These are phyloP conservation scores for Kuraishia ogatae DNA, from an alignment of 805 yeast species.

Conservation along the genomic window DNA sequence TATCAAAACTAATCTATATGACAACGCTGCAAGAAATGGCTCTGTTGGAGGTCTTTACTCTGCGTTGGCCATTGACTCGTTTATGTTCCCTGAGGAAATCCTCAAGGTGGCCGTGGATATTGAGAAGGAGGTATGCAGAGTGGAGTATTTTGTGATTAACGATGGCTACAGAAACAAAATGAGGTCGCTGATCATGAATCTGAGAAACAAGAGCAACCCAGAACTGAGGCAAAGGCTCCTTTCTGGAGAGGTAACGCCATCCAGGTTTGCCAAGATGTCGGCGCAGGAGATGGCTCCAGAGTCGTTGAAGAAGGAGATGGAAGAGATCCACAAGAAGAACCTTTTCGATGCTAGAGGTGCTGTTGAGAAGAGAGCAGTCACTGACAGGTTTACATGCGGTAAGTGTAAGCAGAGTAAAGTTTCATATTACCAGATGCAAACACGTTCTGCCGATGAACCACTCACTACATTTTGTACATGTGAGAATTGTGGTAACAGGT, in stretches of 20 bases:
- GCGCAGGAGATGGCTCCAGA: conserved; percentile 97
- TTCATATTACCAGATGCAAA: conserved; percentile 94
- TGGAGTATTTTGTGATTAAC: conserved; percentile 47
- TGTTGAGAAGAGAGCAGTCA: conserved; percentile 87
- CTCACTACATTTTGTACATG: conserved; percentile 97
- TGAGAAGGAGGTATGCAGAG: conserved; percentile 60
- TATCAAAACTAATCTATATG: conserved; percentile 58
- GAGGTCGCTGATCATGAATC: conserved; percentile 79
- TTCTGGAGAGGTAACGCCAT: conserved; percentile 56
- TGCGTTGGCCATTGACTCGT: conserved; percentile 78
- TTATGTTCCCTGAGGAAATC: conserved; percentile 39
- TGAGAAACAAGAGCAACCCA: conserved; percentile 86
- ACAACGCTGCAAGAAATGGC: conserved; percentile 74
- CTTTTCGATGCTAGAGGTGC: conserved; percentile 97
- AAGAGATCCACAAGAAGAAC: conserved; percentile 78
- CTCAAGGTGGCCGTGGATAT: conserved; percentile 59
- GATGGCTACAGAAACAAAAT: conserved; percentile 72
- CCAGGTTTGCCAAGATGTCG: conserved; percentile 65
- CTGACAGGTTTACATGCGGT: conserved; percentile 95
- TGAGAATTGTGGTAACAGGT: conserved; percentile 94
- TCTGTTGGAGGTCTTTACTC: conserved; percentile 80
- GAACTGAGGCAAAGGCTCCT: conserved; percentile 65
- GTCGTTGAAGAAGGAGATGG: conserved; percentile 75
- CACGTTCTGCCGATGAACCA: conserved; percentile 98
- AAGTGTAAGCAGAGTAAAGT: conserved; percentile 97